Conservation (phyloP, 371 early-diverging fungal species). For the Syncephalastrum monosporum region DNA sequence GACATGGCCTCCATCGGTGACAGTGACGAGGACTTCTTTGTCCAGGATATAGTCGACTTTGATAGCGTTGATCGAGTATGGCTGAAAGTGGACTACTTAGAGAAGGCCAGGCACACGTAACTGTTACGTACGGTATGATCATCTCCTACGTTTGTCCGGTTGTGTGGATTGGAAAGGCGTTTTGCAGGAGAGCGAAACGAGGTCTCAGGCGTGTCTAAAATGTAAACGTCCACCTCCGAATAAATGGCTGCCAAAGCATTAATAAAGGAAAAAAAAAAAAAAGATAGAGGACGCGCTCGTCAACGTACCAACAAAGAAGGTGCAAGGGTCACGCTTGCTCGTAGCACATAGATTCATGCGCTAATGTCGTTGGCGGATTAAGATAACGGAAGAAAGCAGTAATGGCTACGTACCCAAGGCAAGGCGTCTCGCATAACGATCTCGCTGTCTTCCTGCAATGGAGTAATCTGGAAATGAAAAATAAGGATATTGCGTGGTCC, state of each 20-base stretch:
- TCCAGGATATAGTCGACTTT: constrained; percentile 42
- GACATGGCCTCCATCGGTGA: constrained; percentile 52
- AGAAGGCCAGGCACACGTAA: constrained; percentile 12
- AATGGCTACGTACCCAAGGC: no score
- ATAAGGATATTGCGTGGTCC: no score
- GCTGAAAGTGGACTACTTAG: constrained; percentile 21
- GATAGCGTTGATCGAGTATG: constrained; percentile 58
- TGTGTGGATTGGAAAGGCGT: constrained; percentile 1
- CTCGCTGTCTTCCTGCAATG: no score
- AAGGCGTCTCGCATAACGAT: no score
- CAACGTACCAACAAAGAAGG: constrained; percentile 38
- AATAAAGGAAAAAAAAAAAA: neutral
- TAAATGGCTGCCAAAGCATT: neutral
- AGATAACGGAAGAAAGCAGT: no score
- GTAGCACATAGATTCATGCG: constrained; percentile 46
- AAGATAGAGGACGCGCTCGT: neutral
- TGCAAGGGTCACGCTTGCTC: constrained; percentile 35
- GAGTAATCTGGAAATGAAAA: no score
- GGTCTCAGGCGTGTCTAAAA: neutral
- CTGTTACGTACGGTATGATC: constrained; percentile 17
- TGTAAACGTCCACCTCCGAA: neutral
- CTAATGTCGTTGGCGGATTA: constrained; percentile 14
- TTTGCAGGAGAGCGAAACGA: neutral
- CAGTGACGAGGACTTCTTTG: constrained; percentile 53
- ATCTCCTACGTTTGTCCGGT: neutral